Evolutionary conservation across 768 basidiomycete species (phyloP).

Genomic region (Rhodotorula toruloides): DNA sequence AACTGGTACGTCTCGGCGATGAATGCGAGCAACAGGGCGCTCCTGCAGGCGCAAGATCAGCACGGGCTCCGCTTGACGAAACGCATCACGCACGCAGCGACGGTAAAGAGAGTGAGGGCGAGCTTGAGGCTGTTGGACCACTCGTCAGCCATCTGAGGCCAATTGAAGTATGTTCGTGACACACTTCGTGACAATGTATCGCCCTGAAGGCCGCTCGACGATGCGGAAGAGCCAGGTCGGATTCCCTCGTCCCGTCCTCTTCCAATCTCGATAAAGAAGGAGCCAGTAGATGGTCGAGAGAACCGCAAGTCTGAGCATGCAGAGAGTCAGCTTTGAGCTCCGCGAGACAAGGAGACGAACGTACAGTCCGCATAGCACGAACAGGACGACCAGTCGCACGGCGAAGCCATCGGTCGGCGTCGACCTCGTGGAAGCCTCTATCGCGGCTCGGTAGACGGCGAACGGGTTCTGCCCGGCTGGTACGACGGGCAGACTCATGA

Average conservation of each 20-base stretch:
- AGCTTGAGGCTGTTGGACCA: not conserved
- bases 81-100: not conserved
- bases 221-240: conserved; percentile 3
- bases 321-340: not conserved
- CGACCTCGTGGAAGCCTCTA: not conserved
- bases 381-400: conserved; percentile 2
- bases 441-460: not conserved
- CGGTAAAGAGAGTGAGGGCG: not conserved
- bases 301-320: not conserved
- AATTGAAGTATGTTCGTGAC: not conserved
- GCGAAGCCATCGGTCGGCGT: not conserved
- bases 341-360: not conserved
- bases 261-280: not conserved
- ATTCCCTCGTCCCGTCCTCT: not conserved
- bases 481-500: not conserved
- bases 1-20: not conserved
- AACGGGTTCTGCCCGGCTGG: conserved; percentile 1
- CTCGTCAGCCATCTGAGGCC: rapidly evolving
- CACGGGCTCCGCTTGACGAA: not conserved
- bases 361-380: not conserved
- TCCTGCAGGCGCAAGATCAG: not conserved
- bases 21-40: not conserved
- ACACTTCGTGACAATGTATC: conserved; percentile 2
- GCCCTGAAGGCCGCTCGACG: not conserved
- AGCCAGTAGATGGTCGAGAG: conserved; percentile 1